phyloP scores from a whole-genome alignment of 768 basidiomycete species.

The Gymnopilus dilepis region DNA sequence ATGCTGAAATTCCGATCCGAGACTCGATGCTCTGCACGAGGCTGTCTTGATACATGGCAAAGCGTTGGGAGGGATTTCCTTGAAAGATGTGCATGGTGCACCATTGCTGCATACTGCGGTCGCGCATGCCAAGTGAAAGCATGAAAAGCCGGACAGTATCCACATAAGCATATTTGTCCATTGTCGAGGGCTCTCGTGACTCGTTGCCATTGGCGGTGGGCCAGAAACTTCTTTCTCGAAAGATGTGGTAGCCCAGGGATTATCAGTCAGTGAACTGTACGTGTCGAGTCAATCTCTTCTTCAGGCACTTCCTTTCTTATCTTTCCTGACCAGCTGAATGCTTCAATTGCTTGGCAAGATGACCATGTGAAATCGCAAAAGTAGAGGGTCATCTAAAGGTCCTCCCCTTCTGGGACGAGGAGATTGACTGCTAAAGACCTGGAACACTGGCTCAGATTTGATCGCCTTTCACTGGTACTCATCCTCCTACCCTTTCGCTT shows the following conservation, averaged over 20 bases:
- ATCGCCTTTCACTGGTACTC: no score
- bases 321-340: background rate
- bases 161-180: conserved; percentile 17
- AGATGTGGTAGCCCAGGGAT: no score
- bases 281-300: no score
- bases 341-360: conserved; percentile 14
- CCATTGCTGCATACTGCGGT: conserved; percentile 16
- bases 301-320: no score
- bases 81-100: conserved; percentile 17
- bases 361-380: conserved; percentile 19
- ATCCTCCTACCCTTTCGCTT: no score
- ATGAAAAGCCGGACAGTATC: conserved; percentile 13
- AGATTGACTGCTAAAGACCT: conserved; percentile 12
- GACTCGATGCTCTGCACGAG: conserved; percentile 13
- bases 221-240: no score
- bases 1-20: conserved; percentile 5
- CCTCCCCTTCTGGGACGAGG: conserved; percentile 15
- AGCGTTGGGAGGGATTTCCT: conserved; percentile 9
- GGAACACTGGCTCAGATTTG: no score
- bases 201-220: conserved; percentile 11
- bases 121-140: conserved; percentile 13
- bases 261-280: no score
- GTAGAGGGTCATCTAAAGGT: conserved; percentile 9
- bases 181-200: conserved; percentile 1
- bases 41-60: conserved; percentile 11